phyloP scores from a whole-genome alignment of 1,139 yeast genomes.

The Zygoascus meyerae region DNA sequence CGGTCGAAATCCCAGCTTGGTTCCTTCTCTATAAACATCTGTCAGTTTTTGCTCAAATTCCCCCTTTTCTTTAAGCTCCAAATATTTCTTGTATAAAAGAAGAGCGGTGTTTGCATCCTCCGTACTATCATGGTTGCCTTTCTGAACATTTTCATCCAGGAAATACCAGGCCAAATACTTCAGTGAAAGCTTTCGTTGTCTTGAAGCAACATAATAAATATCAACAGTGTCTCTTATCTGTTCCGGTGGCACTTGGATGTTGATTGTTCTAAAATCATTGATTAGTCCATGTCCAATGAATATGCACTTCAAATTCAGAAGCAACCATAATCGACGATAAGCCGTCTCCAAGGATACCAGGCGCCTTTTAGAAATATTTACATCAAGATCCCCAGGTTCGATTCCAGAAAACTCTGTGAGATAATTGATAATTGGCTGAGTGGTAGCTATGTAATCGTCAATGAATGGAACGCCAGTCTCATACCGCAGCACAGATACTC shows the following conservation, averaged over 20 bases:
- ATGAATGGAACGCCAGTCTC: slow-evolving; percentile 75
- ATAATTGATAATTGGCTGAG: slow-evolving; percentile 66
- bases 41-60: slow-evolving; percentile 57
- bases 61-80: slow-evolving; percentile 53
- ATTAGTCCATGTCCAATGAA: slow-evolving; percentile 93
- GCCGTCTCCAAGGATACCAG: slow-evolving; percentile 80
- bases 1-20: slow-evolving; percentile 51
- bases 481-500: slow-evolving; percentile 84
- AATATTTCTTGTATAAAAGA: slow-evolving; percentile 64
- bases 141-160: slow-evolving; percentile 71
- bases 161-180: slow-evolving; percentile 82
- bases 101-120: slow-evolving; percentile 94
- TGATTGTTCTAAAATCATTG: slow-evolving; percentile 90
- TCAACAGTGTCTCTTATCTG: slow-evolving; percentile 91
- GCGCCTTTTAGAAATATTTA: slow-evolving; percentile 55
- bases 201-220: slow-evolving; percentile 63
- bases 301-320: slow-evolving; percentile 80
- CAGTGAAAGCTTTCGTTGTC: slow-evolving; percentile 74
- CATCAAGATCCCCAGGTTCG: slow-evolving; percentile 84
- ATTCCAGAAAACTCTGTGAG: slow-evolving; percentile 90
- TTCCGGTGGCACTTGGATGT: slow-evolving; percentile 73
- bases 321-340: slow-evolving; percentile 81
- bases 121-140: slow-evolving; percentile 92
- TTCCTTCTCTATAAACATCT: slow-evolving; percentile 72
- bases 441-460: slow-evolving; percentile 84